Evolutionary conservation across 306 rosid genomes (phyloP).

Genomic region (Cajanus cajan): DNA sequence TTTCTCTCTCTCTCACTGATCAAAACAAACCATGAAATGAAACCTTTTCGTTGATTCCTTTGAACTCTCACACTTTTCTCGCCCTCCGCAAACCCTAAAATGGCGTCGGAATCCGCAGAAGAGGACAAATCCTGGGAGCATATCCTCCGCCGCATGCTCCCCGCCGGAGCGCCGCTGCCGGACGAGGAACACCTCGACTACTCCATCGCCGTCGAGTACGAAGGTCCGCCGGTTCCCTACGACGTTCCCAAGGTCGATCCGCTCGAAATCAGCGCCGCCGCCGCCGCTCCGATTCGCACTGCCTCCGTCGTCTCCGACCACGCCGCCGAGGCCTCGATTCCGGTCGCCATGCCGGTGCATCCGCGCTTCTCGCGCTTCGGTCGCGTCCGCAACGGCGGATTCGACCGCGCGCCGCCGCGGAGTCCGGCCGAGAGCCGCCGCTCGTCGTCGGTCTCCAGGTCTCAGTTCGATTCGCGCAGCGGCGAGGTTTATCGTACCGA

Average conservation of each 20-base stretch:
- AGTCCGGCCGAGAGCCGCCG: constrained; percentile 56
- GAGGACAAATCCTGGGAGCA: constrained; percentile 61
- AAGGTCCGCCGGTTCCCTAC: constrained; percentile 67
- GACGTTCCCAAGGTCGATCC: constrained; percentile 81
- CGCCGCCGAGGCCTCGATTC: constrained; percentile 40
- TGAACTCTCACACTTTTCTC: not conserved
- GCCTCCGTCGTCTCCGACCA: constrained; percentile 43
- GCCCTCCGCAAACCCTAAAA: constrained; percentile 12
- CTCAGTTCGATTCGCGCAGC: constrained; percentile 45
- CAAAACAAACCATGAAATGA: constrained; percentile 20
- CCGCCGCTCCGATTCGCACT: constrained; percentile 30
- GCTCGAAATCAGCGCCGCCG: constrained; percentile 35
- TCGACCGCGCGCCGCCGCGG: constrained; percentile 25
- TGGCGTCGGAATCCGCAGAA: constrained; percentile 59
- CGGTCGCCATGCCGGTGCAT: constrained; percentile 56
- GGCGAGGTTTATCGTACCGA: constrained; percentile 42
- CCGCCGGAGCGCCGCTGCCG: constrained; percentile 76
- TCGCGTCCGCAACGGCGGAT: constrained; percentile 48
- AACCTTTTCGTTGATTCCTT: constrained; percentile 34
- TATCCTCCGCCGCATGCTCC: constrained; percentile 69
- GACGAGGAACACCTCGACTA: constrained; percentile 84
- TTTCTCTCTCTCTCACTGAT: not conserved
- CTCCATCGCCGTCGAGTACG: constrained; percentile 79
- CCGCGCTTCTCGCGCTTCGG: constrained; percentile 45
- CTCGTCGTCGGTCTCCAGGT: constrained; percentile 50